These are phyloP conservation scores for Nephelium lappaceum DNA, from an alignment of 345 rosid genomes.

Conservation along the genomic window DNA sequence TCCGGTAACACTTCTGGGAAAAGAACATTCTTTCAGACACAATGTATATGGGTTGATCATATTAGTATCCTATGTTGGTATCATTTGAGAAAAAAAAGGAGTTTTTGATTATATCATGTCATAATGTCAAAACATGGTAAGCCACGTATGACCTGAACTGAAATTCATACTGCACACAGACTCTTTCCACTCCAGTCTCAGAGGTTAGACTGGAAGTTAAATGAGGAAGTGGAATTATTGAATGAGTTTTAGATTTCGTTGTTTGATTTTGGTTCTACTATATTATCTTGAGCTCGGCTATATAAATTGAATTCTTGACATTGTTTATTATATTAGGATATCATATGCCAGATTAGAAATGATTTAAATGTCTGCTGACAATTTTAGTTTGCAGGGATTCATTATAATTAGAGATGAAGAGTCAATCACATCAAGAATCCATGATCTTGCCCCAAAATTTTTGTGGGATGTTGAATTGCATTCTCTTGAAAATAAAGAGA, in stretches of 20 bases:
- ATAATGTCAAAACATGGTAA: background rate
- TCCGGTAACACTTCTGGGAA: background rate
- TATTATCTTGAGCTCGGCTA: too few species aligned
- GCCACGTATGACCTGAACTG: background rate
- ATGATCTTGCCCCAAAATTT: conserved; percentile 66
- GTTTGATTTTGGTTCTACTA: background rate
- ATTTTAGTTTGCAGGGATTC: conserved; percentile 60
- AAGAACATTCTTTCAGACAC: background rate
- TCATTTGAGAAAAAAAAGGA: background rate
- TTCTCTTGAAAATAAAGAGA: conserved; percentile 57
- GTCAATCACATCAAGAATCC: conserved; percentile 51
- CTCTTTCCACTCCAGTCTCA: background rate
- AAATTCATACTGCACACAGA: background rate
- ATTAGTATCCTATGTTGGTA: background rate
- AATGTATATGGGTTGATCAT: background rate
- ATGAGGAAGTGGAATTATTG: background rate
- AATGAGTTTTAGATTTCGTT: too few species aligned
- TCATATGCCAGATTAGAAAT: background rate
- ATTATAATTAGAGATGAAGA: conserved; percentile 81
- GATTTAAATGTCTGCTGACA: background rate
- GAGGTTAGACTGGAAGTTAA: background rate
- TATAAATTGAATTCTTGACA: too few species aligned
- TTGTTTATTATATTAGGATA: background rate
- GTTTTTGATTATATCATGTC: background rate
- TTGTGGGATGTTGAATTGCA: conserved; percentile 80